Base-by-base conservation (phyloP, 176 grass and related monocot species). In the Aegilops longissima region DNA sequence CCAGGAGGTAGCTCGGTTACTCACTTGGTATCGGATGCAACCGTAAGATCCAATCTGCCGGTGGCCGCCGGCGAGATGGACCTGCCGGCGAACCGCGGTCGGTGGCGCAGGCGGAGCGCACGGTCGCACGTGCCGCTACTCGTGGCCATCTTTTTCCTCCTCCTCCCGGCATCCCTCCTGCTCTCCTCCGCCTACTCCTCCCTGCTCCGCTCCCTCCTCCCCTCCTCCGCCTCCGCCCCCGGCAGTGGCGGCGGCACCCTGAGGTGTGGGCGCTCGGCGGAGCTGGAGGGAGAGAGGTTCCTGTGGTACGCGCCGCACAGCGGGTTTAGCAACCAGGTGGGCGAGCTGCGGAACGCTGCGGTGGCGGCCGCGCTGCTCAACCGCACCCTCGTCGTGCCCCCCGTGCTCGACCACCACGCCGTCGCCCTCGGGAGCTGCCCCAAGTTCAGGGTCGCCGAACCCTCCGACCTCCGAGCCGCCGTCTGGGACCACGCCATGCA, bases 271-370 rank as follows among this genome's bases (percentile, higher is more conserved):
- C 63, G 25, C 38, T 83, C 81, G 45, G 34, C 61, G 56, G 88
- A 85, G 45, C 73, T 86, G 38, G 65, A 81, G 56, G 87, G 90
- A 12, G 77, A 94, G 72, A 91, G 91, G 66, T 99, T 99, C 83
- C 85, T 99, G 30, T 99, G 90, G 94, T 99, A 96, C 85, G 94
- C 97, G 6, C 94, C 97, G 45, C 97, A 99, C 85, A 99, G 94
- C 85, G 92, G 94, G 4, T 96, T 99, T 89, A 96, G 88, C 80
- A 99, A 99, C 85, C 97, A 99, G 92, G 82, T 99, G 39, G 85
- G 86, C 6, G 94, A 99, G 87, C 83, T 99, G 61, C 93, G 79
- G 38, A 99, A 99, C 81, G 97, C 94, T 44, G 85, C 87, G 35
- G 86, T 99, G 20, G 78, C 90, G 2, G 93, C 93, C 25, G 92